Conservation (phyloP, 2,329 filamentous ascomycete species). For the Fusarium acutatum region DNA sequence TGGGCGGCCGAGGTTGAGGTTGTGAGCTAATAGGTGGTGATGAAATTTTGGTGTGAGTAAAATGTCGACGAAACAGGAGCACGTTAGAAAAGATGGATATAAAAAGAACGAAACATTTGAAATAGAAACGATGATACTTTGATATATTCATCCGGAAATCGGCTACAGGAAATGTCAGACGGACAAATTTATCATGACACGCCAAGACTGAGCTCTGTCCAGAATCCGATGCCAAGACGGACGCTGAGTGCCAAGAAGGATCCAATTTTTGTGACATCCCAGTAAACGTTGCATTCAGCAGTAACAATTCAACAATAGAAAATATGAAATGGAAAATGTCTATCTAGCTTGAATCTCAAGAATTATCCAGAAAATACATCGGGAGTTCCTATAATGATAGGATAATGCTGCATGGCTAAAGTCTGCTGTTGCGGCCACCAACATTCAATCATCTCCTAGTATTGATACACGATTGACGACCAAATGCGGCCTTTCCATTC, state of each 20-base stretch:
- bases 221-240: slow-evolving; percentile 30
- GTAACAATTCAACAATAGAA: background rate
- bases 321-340: background rate
- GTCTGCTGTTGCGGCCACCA: background rate
- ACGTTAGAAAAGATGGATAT: background rate
- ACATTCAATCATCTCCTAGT: too few species aligned
- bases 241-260: slow-evolving; percentile 11
- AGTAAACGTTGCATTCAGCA: background rate
- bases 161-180: background rate
- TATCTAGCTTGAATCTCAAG: background rate
- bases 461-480: background rate
- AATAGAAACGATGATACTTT: background rate
- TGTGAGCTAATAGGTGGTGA: background rate
- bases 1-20: slow-evolving; percentile 30
- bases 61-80: background rate
- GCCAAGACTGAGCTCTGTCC: slow-evolving; percentile 27
- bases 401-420: background rate
- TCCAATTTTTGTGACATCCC: background rate
- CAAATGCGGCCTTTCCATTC: background rate
- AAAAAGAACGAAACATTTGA: background rate
- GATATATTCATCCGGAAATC: background rate
- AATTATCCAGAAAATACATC: background rate
- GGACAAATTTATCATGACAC: slow-evolving; percentile 19
- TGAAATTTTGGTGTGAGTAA: background rate
- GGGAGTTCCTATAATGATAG: background rate